Evolutionary conservation across 495 filamentous ascomycete species (phyloP), one percentile per base, ranked within the genome.

Genomic region (Tuber indicum): DNA sequence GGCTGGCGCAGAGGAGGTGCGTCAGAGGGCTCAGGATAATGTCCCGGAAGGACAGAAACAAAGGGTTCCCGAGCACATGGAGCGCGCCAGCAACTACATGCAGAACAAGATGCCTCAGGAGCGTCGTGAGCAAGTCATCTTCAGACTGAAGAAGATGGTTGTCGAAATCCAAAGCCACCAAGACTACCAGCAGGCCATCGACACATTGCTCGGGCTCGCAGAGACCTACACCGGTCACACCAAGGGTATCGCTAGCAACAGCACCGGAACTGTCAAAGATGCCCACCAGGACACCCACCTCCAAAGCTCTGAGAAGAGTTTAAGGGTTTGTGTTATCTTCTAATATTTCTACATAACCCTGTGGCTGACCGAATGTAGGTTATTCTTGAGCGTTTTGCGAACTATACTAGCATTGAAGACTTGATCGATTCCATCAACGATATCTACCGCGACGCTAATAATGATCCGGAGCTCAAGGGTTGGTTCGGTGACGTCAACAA

Each of bases 71-170:
- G 85, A 91, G 76, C 86, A 87, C 72, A 87, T 87, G 4, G 88
- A 90, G 44, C 88, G 88, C 71, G 87, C 90, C 42, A 90, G 87
- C 82, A 88, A 91, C 75, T 98, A 97, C 82, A 84, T 97, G 41
- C 87, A 87, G 23, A 87, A 90, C 73, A 98, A 98, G 87, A 87
- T 99, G 84, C 95, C 96, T 0, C 87, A 94, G 86, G 95, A 98
- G 86, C 94, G 96, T 76, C 94, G 95, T 44, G 94, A 98, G 3
- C 95, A 97, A 87, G 90, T 90, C 41, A 90, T 98, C 81, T 98
- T 90, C 88, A 92, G 96, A 71, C 84, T 99, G 75, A 98, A 98
- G 90, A 98, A 98, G 89, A 97, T 99, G 93, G 86, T 99, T 42
- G 88, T 97, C 75, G 96, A 99, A 87, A 92, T 97, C 75, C 96